Evolutionary conservation across 345 rosid genomes (phyloP).

Genomic region (Euphorbia pulcherrima): DNA sequence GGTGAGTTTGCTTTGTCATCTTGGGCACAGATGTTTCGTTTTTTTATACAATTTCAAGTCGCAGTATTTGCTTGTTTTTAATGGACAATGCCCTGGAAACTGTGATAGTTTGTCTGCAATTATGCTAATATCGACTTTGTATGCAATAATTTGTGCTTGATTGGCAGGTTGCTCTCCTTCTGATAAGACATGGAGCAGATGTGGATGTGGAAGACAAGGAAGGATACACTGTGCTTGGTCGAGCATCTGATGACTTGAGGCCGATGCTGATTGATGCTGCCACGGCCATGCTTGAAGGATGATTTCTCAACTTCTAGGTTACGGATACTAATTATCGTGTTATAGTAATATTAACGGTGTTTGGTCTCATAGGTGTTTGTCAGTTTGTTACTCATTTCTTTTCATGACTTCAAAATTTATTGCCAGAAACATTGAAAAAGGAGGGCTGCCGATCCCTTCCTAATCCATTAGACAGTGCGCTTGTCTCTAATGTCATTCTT

Average conservation of each 20-base stretch:
- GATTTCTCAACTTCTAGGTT: conserved; percentile 7
- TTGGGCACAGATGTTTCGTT: background rate
- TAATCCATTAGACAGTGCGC: too few relatives aligned
- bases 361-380: background rate
- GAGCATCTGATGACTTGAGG: conserved; percentile 60
- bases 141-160: background rate
- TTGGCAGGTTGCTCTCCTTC: conserved; percentile 68
- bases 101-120: background rate
- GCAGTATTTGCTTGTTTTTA: background rate
- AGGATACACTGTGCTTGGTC: conserved; percentile 93
- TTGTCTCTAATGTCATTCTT: conserved; percentile 8
- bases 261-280: conserved; percentile 68
- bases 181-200: conserved; percentile 86
- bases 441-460: background rate
- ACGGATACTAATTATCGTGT: background rate
- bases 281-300: conserved; percentile 73
- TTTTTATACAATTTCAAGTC: background rate
- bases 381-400: background rate
- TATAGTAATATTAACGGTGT: background rate
- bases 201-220: conserved; percentile 87
- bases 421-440: background rate
- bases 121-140: background rate
- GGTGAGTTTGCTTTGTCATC: conserved; percentile 30
- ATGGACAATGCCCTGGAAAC: background rate
- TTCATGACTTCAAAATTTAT: background rate